Evolutionary conservation across 2,329 filamentous ascomycete species (phyloP), one percentile per base, ranked within the genome.

Genomic region (Cladorrhinum sp.): DNA sequence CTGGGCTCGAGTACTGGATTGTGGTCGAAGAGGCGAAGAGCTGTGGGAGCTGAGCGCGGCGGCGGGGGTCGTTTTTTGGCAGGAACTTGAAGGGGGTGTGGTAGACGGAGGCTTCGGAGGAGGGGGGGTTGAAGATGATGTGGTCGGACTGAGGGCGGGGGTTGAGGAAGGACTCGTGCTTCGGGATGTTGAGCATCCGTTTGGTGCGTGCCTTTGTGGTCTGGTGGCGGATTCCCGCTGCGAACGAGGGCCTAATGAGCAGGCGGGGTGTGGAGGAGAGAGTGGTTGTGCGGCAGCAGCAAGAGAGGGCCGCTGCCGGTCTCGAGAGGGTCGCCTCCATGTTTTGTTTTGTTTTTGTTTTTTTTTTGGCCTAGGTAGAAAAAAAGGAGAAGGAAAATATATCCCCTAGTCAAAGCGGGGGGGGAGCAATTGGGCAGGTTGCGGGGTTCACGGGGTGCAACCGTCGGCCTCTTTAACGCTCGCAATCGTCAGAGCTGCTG

Each of bases 61-160:
- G 80, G 52, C 83, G 80, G 16, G 82, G 81, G 69, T 86, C 84
- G 65, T 70, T 73, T 55, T 77, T 79, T 58, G 86, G 86, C 28
- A 88, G 80, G 74, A 88, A 88, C 71, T 86, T 82, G 75, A 86
- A 82, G 60, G 86, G 86, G n/a, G 86, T 88, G 75, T 88, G 82
- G 68, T 79, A 80, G 60, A 86, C 84, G n/a, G 83, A 74, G 12
- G 78, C 73, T 33, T 74, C 75, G 50, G 78, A 75, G 30, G 78
- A 74, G 48, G 79, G 79, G 48, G 79, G 79, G 73, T 81, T 81
- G 74, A 79, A 80, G 67, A 81, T 73, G 68, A 81, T 77, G 61
- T 75, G 73, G 67, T 78, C 71, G 66, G 58, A 74, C 70, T 74
- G 69, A 65, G 68, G 67, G 65, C 69, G 67, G 49, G 69, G 55